Conservation (phyloP, 1,284 basidiomycete species). For the Ganoderma lingzhi region DNA sequence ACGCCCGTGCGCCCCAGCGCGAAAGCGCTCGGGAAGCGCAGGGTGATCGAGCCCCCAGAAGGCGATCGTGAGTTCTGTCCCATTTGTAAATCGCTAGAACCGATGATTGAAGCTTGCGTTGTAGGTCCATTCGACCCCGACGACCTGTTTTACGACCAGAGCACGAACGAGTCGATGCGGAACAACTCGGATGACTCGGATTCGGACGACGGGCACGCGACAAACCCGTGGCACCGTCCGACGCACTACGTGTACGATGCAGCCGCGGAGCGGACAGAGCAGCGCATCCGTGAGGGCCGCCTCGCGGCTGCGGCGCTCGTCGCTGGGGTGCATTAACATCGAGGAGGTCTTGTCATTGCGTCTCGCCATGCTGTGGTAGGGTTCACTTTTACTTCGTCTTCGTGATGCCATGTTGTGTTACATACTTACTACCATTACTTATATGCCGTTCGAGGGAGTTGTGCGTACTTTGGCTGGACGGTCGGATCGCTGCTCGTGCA, state of each 20-base stretch:
- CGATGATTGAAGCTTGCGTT: constrained; percentile 11
- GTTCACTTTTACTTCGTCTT: constrained; percentile 16
- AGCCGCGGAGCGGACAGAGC: constrained; percentile 75
- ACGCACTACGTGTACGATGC: constrained; percentile 84
- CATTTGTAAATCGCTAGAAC: neutral
- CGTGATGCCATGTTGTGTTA: constrained; percentile 32
- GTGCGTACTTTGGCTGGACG: neutral
- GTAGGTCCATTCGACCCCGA: constrained; percentile 51
- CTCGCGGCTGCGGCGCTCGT: constrained; percentile 42
- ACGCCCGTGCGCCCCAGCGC: constrained; percentile 65
- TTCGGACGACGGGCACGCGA: constrained; percentile 42
- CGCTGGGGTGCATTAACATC: constrained; percentile 48
- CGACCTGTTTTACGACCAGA: constrained; percentile 51
- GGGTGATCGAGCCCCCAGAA: constrained; percentile 54
- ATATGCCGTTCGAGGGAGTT: neutral
- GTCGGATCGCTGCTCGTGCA: neutral
- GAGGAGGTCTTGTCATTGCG: neutral
- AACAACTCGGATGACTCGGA: constrained; percentile 48
- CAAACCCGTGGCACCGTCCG: constrained; percentile 48
- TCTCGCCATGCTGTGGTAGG: constrained; percentile 4
- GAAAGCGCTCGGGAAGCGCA: constrained; percentile 84
- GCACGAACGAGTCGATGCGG: constrained; percentile 33
- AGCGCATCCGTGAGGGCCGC: constrained; percentile 59
- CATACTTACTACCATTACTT: constrained; percentile 21
- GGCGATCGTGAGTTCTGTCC: constrained; percentile 51